Base-by-base conservation (phyloP, 2,329 filamentous ascomycete genomes). In the Aspergillus vadensis region DNA sequence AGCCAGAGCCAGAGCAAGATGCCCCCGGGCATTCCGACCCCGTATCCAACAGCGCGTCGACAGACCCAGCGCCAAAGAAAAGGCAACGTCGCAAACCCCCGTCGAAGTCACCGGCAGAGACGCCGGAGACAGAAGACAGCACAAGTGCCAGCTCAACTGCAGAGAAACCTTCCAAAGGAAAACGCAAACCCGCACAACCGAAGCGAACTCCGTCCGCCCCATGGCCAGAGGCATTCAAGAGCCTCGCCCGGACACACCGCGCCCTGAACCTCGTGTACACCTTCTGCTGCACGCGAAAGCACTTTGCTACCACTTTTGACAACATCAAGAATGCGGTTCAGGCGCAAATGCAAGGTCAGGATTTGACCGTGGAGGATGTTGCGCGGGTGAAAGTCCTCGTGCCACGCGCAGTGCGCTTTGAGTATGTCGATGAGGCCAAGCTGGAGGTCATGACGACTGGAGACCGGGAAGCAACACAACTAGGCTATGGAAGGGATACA, bases 191-290 rank as follows among this genome's bases (percentile, higher is more conserved):
- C 10, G 53, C 17, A 6, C 59, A 3, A 21, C 47, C 67, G 8
- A 67, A 71, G 53, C 63, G 70, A 53, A 67, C 67, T 2, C 72
- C 70, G 10, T 64, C 81, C 1, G 79, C 83, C 54, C 83, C 84
- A 44, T 97, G 94, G 92, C 92, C 93, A 0, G 82, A 86, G 1
- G 81, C 84, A 49, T 91, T 98, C 74, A 88, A 86, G 59, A 80
- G 82, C 44, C 82, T 98, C 8, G 87, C 89, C 25, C 88, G 88
- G 73, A 90, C 88, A 0, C 91, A 98, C 73, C 86, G 88, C 62
- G 94, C 95, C 1, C 79, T 99, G 61, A 99, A 97, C 69, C 79
- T 98, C 1, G 92, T 98, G 0, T 97, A 92, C 69, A 98, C 95
- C 0, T 98, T 99, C 72, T 96, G 92, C 79, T 95, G 88, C 72